Evolutionary conservation across 1,284 basidiomycete species (phyloP).

Genomic region (Neolentinus lepideus): DNA sequence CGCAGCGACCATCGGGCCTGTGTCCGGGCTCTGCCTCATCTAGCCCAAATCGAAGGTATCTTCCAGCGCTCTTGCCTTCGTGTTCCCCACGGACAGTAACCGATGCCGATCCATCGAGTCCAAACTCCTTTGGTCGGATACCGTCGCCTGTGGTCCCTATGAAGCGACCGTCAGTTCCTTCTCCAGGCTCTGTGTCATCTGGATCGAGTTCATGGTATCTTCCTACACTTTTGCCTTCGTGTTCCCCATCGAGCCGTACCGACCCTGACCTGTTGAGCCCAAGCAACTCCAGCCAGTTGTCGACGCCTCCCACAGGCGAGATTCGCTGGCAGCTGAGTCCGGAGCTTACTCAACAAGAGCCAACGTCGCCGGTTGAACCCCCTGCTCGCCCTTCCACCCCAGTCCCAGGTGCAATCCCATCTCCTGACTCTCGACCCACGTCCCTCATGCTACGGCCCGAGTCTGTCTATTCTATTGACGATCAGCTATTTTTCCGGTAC

Average conservation of each 20-base stretch:
- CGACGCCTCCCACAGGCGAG: background rate
- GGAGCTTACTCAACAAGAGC: background rate
- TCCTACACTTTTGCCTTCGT: no score
- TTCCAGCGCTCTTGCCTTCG: no score
- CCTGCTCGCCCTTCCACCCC: background rate
- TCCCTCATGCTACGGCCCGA: background rate
- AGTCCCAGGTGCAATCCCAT: background rate
- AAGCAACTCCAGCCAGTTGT: background rate
- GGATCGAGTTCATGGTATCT: no score
- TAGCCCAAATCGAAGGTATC: background rate
- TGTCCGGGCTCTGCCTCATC: background rate
- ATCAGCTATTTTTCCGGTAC: background rate
- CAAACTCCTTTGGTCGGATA: no score
- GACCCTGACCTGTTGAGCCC: background rate
- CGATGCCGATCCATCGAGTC: no score
- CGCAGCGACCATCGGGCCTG: background rate
- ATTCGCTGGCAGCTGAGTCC: background rate
- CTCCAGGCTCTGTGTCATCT: no score
- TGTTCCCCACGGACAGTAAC: no score
- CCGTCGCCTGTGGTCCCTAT: no score
- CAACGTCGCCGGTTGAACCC: background rate
- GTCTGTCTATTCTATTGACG: background rate
- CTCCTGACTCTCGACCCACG: background rate
- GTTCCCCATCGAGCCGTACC: background rate
- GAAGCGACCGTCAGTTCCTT: no score